These are phyloP conservation scores for Talaromyces rugulosus DNA, from an alignment of 2,329 filamentous ascomycete genomes.

Conservation along the genomic window DNA sequence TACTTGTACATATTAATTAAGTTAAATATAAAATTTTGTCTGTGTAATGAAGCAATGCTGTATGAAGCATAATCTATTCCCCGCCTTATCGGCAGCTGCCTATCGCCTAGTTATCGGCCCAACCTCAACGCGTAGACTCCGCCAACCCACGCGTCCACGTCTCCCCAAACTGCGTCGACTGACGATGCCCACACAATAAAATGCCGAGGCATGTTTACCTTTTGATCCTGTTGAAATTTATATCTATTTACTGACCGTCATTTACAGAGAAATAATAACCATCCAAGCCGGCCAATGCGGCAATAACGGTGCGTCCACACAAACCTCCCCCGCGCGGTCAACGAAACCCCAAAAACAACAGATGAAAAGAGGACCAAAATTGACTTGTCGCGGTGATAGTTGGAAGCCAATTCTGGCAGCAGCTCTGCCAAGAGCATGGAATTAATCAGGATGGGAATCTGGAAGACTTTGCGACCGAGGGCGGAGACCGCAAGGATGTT, in stretches of 20 bases:
- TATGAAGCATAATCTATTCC: not conserved
- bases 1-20: not conserved
- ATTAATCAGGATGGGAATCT: conserved; percentile 97
- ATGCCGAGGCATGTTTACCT: conserved; percentile 34
- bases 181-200: conserved; percentile 23
- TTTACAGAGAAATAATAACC: conserved; percentile 89
- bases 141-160: conserved; percentile 24
- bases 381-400: conserved; percentile 50
- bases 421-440: conserved; percentile 94
- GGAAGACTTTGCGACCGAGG: conserved; percentile 95
- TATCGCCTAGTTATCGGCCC: not conserved
- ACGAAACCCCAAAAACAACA: conserved; percentile 2
- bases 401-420: conserved; percentile 98
- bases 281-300: conserved; percentile 98
- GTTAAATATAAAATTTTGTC: too few species aligned
- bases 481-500: conserved; percentile 95
- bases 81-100: not conserved
- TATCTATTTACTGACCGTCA: not conserved
- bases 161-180: conserved; percentile 21
- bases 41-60: not conserved
- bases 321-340: conserved; percentile 2
- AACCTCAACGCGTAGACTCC: conserved; percentile 30
- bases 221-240: not conserved
- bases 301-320: conserved; percentile 79
- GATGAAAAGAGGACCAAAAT: not conserved